phyloP scores from a whole-genome alignment of 768 basidiomycete species.

The Peribolospora baueri region DNA sequence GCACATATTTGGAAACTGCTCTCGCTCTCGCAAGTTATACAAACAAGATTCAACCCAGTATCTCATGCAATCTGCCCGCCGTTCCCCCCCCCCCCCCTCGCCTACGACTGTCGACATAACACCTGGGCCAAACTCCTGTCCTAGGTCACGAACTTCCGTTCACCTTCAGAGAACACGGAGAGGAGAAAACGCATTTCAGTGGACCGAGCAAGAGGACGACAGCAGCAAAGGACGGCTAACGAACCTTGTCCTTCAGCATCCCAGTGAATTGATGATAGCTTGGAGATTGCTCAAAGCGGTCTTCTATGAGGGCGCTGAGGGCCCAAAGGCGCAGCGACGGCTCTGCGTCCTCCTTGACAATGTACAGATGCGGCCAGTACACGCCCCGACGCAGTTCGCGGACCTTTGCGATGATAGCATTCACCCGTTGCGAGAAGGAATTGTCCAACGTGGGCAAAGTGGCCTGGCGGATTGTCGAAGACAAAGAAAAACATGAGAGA shows the following conservation, averaged over 20 bases:
- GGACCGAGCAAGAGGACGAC: neutral
- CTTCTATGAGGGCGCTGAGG: conserved; percentile 76
- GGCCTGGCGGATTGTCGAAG: conserved; percentile 27
- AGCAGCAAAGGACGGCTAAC: conserved; percentile 3
- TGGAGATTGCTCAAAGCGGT: conserved; percentile 76
- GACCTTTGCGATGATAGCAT: conserved; percentile 78
- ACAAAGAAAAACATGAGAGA: neutral
- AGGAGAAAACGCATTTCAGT: too few species aligned
- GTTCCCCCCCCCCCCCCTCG: too few species aligned
- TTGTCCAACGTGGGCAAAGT: conserved; percentile 81
- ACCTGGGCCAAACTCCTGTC: too few species aligned
- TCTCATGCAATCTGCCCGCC: too few species aligned
- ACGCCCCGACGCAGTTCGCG: conserved; percentile 79
- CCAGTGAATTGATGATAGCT: conserved; percentile 89
- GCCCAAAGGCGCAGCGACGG: conserved; percentile 87
- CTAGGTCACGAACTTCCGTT: too few species aligned
- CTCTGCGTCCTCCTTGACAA: conserved; percentile 96
- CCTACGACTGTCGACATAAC: too few species aligned
- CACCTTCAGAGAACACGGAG: too few species aligned
- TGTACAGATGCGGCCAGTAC: conserved; percentile 78
- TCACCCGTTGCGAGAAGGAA: conserved; percentile 81
- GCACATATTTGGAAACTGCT: too few species aligned
- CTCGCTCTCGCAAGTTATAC: too few species aligned
- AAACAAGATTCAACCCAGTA: too few species aligned
- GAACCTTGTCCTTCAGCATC: conserved; percentile 70